Conservation (phyloP, 2,329 filamentous ascomycete species). For the Venturia carpophila region DNA sequence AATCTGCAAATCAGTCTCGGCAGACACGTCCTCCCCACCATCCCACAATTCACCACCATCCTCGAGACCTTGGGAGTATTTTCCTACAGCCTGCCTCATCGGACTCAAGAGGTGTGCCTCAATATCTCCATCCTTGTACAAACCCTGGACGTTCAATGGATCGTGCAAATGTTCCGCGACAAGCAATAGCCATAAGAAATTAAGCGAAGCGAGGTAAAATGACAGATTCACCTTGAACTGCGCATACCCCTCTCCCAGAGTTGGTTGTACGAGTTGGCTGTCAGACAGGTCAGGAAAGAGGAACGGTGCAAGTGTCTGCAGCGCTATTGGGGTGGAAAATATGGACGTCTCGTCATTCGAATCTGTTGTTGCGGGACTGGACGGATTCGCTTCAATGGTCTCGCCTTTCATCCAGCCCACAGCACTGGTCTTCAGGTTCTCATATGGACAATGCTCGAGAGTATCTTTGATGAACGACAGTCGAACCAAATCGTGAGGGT, state of each 20-base stretch:
- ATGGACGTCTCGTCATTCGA: slow-evolving; percentile 28
- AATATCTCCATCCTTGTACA: slow-evolving; percentile 31
- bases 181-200: slow-evolving; percentile 51
- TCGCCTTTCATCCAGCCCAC: slow-evolving; percentile 55
- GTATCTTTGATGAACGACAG: slow-evolving; percentile 49
- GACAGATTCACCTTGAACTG: slow-evolving; percentile 45
- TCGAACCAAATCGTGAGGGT: slow-evolving; percentile 44
- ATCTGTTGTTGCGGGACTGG: slow-evolving; percentile 6
- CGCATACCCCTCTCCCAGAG: slow-evolving; percentile 30
- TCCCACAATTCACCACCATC: slow-evolving; percentile 26
- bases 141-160: slow-evolving; percentile 38
- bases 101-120: slow-evolving; percentile 31
- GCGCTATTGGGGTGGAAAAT: slow-evolving; percentile 41
- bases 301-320: slow-evolving; percentile 42
- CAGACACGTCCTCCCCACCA: slow-evolving; percentile 24
- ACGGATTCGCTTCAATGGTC: slow-evolving; percentile 41
- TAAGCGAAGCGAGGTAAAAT: slow-evolving; percentile 49
- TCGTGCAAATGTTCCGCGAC: slow-evolving; percentile 42
- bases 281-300: slow-evolving; percentile 44
- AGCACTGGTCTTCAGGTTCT: slow-evolving; percentile 49
- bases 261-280: slow-evolving; percentile 27
- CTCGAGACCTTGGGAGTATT: slow-evolving; percentile 26
- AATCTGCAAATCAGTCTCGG: slow-evolving; percentile 16
- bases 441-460: slow-evolving; percentile 46
- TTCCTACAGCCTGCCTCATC: slow-evolving; percentile 25